Evolutionary conservation across 2,329 filamentous ascomycete species (phyloP).

Genomic region (Xylariaceae sp.): DNA sequence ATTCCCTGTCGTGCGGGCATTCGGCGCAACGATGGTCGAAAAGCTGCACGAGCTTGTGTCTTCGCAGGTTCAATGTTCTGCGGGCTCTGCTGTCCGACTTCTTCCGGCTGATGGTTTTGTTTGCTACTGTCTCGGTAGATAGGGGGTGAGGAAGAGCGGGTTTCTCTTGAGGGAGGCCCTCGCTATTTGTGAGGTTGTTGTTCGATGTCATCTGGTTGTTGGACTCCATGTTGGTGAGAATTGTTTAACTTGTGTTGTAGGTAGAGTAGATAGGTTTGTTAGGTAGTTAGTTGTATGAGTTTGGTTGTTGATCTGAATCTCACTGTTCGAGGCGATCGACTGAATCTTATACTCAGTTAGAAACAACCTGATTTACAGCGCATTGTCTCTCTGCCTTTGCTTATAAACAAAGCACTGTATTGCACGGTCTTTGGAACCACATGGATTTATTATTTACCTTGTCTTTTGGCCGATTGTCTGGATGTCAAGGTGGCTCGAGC

Average conservation of each 20-base stretch:
- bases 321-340: neutral
- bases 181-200: neutral
- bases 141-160: neutral
- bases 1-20: constrained; percentile 6
- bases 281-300: neutral
- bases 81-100: neutral
- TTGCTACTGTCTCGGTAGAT: too few relatives aligned
- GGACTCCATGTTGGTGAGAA: neutral
- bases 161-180: neutral
- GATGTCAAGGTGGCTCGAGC: neutral
- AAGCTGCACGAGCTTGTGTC: neutral
- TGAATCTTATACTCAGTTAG: constrained; percentile 8
- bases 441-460: neutral
- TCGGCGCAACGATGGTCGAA: constrained; percentile 11
- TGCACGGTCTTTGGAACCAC: neutral
- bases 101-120: neutral
- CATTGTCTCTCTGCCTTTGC: constrained; percentile 2
- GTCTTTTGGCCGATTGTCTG: neutral
- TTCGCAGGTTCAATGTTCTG: neutral
- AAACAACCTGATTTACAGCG: neutral
- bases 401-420: neutral
- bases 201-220: neutral
- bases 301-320: neutral
- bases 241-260: neutral
- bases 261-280: too few relatives aligned